These are phyloP conservation scores for Galerina marginata DNA, from an alignment of 768 basidiomycete genomes.

Conservation along the genomic window DNA sequence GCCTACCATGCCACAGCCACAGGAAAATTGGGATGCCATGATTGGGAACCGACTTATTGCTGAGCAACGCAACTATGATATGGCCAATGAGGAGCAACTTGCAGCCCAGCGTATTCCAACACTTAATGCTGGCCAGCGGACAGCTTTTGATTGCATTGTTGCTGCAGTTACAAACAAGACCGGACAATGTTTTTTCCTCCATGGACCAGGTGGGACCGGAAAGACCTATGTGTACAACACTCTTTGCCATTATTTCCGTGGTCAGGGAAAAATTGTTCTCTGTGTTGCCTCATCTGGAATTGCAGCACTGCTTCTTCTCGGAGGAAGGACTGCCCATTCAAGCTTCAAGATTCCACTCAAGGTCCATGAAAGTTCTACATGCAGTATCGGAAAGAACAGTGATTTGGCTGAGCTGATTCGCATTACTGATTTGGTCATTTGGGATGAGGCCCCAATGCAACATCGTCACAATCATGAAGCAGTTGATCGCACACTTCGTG, in stretches of 20 bases:
- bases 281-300: too few relatives aligned
- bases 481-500: too few relatives aligned
- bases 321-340: too few relatives aligned
- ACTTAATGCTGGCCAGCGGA: slow-evolving; percentile 21
- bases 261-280: background rate
- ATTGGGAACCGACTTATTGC: slow-evolving; percentile 30
- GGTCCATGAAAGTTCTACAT: slow-evolving; percentile 30
- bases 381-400: slow-evolving; percentile 36
- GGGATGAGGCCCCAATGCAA: too few relatives aligned
- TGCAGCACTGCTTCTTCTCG: too few relatives aligned
- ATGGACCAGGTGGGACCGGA: too few relatives aligned
- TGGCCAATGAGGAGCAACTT: background rate
- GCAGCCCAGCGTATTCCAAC: background rate
- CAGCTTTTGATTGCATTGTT: slow-evolving; percentile 38
- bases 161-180: slow-evolving; percentile 24
- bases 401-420: slow-evolving; percentile 36
- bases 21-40: slow-evolving; percentile 25
- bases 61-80: slow-evolving; percentile 37
- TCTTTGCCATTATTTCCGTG: background rate
- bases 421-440: slow-evolving; percentile 28
- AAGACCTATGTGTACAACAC: background rate
- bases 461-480: too few relatives aligned
- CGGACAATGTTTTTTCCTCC: slow-evolving; percentile 43
- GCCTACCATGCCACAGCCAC: slow-evolving; percentile 31
- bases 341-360: slow-evolving; percentile 42